Percentiles rank a stretch among this genome's conserved stretches.
phyloP scores from a whole-genome alignment of 208 protist species.

The Crithidia fasciculata region DNA sequence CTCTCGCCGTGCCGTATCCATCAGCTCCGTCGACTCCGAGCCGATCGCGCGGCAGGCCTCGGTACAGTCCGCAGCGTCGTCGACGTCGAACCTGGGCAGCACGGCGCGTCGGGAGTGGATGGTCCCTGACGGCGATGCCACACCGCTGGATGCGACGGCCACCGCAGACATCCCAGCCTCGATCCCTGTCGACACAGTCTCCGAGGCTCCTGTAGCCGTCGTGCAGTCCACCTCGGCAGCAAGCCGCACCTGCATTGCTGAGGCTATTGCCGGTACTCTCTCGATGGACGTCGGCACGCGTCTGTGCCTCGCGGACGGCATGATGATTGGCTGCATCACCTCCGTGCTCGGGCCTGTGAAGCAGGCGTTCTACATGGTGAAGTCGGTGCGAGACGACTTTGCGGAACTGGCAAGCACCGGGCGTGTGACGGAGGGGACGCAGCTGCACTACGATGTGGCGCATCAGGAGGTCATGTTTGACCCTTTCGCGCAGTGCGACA shows the following conservation, averaged over 20 bases:
- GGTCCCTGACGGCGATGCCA: constrained; percentile 28
- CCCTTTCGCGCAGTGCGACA: constrained; percentile 59
- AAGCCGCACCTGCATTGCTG: constrained; percentile 50
- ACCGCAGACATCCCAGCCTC: constrained; percentile 6
- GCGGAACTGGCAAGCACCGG: constrained; percentile 10
- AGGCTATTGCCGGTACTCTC: constrained; percentile 40
- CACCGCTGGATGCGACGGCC: constrained; percentile 15
- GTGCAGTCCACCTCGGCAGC: constrained; percentile 40
- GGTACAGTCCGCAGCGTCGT: constrained; percentile 18
- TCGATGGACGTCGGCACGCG: constrained; percentile 72
- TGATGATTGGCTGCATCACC: constrained; percentile 51
- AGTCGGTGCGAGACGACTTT: constrained; percentile 26
- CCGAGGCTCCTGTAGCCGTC: constrained; percentile 54
- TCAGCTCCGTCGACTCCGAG: constrained; percentile 87
- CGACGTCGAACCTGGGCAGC: not conserved
- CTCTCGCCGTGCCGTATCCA: constrained; percentile 52
- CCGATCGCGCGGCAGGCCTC: constrained; percentile 47
- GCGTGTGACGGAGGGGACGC: constrained; percentile 22
- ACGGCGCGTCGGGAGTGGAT: constrained; percentile 4
- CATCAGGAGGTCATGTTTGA: constrained; percentile 66
- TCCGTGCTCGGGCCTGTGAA: constrained; percentile 72
- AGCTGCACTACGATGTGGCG: constrained; percentile 65
- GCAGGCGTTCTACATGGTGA: constrained; percentile 60
- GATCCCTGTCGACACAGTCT: constrained; percentile 56
- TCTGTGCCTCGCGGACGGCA: constrained; percentile 68